These are phyloP conservation scores for Aspergillus haitiensis DNA, from an alignment of 495 filamentous ascomycete species.

Conservation along the genomic window DNA sequence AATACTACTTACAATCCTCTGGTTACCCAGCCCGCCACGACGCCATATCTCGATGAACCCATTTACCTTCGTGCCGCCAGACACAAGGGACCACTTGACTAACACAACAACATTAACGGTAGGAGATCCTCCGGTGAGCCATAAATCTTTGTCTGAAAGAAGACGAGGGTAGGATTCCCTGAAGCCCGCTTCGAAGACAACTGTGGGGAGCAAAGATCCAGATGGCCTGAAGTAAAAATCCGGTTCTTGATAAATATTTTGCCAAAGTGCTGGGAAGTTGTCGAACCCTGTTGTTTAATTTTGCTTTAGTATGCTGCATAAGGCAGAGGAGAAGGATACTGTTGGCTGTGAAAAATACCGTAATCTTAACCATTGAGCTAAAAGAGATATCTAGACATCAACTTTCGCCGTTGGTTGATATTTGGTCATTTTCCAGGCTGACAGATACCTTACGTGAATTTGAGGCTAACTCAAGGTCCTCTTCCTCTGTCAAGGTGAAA, in stretches of 20 bases:
- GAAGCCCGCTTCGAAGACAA: not conserved
- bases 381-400: too few relatives aligned
- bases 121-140: not conserved
- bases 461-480: too few relatives aligned
- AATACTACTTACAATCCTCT: not conserved
- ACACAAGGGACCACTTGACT: not conserved
- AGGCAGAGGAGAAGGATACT: not conserved
- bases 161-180: not conserved
- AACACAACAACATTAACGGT: not conserved
- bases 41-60: not conserved
- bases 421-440: too few relatives aligned
- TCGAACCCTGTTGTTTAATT: constrained; percentile 4
- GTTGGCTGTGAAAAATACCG: too few relatives aligned
- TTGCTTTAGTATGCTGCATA: not conserved
- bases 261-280: not conserved
- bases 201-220: not conserved
- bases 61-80: not conserved
- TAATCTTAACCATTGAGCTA: too few relatives aligned
- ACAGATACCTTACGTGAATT: too few relatives aligned
- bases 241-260: not conserved
- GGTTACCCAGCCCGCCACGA: not conserved
- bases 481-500: too few relatives aligned
- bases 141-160: not conserved
- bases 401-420: too few relatives aligned
- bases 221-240: not conserved